Base-by-base conservation (phyloP, 2,329 filamentous ascomycete genomes). In the Aspergillus jensenii region DNA sequence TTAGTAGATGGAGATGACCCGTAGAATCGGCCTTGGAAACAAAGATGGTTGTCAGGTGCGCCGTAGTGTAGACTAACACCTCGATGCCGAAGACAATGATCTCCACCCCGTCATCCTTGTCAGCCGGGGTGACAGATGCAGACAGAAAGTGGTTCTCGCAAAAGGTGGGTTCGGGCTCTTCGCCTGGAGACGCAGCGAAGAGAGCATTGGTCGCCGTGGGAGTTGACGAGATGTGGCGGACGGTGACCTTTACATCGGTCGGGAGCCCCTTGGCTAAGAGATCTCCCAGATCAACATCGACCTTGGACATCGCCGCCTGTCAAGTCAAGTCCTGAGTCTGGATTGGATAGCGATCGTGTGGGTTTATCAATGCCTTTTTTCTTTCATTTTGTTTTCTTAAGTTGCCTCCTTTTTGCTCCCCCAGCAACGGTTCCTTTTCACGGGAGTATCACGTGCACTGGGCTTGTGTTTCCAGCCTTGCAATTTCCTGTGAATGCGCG, bases 21-120 rank as follows among this genome's bases (percentile, higher is more conserved):
- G 93, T 97, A 9, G 95, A 97, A 77, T 99, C 95, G 49, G 95
- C 95, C 76, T 99, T 99, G 62, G 93, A 93, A 23, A 99, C 89
- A 72, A 99, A 99, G 54, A 98, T 83, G 4, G 90, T 97, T 1
- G 90, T 96, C 23, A 91, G 84, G 66, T 85, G 84, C 46, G 85
- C 84, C 0, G 93, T 96, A 0, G 87, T 90, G 76, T 96, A 99
- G 59, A 99, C 84, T 66, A 95, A 82, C 52, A 97, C 82, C 72
- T 99, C 95, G 62, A 99, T 83, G 15, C 90, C 93, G 58, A 96
- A 87, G 8, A 93, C 82, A 6, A 97, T 77, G 1, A 96, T 82
- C 61, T 86, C 81, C 19, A 76, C 58, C 4, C 59, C 67, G 44
- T 67, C 60, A 41, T 66, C 56, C 59, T 68, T 52, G 46, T 67